Base-by-base conservation (phyloP, 805 yeast genomes). In the Scheffersomyces lignosus region DNA sequence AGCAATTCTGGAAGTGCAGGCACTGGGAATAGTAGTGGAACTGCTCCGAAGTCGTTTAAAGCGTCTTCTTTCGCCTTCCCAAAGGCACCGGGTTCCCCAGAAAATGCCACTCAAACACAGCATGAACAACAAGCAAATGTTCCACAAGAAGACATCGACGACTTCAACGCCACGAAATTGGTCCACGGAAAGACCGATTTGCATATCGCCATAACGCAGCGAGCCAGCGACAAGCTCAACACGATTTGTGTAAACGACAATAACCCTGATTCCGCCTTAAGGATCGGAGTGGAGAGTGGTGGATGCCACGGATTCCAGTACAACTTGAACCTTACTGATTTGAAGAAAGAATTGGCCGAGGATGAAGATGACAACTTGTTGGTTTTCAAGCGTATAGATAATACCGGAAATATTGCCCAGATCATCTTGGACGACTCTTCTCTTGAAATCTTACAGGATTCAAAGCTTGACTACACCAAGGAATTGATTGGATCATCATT, bases 231-330 rank as follows among this genome's bases (percentile, higher is more conserved):
- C 6, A 84, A 83, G 56, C 64, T 87, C 29, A 71, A 70, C 18
- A 49, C 48, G 3, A 71, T 87, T 7, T 71, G 79, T 9, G 48
- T 56, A 5, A 68, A 66, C 7, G 95, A 87, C 38, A 47, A 64
- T 6, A 75, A 81, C 36, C 77, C 79, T 1, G 64, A 78, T 23
- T 52, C 80, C n/a, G 87, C 88, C 0, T 65, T 91, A 14, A 69
- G 84, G 34, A 78, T 91, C 3, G 66, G 72, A 9, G 97, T 93
- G 7, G 96, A 89, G 50, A 84, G 95, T 53, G 99, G 99, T 7
- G 99, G 99, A 1, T 93, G 99, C 58, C 99, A 93, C 60, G 99
- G 99, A 14, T 93, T 87, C 62, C 98, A 93, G 61, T 93, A 93
- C 56, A 75, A 83, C 45, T 66, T 93, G 52, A 75, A 79, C 36